A percentile compares a stretch with the other conserved stretches of the same genome.
These are phyloP conservation scores for Pulicaria dysenterica DNA, from an alignment of 129 eudicot genomes.

Conservation along the genomic window DNA sequence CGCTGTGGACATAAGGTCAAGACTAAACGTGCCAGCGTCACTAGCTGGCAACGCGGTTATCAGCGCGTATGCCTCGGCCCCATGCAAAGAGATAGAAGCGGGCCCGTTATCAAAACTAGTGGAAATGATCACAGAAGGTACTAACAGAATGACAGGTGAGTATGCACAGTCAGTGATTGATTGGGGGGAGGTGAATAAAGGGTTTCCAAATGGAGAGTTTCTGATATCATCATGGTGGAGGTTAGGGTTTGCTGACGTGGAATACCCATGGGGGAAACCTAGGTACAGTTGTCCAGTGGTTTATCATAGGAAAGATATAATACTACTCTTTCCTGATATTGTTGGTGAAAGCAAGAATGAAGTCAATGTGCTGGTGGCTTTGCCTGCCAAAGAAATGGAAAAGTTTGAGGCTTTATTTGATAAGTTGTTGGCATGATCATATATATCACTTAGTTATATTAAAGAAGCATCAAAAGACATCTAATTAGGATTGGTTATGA, in stretches of 20 bases:
- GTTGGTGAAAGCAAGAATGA: constrained; percentile 43
- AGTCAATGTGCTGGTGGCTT: constrained; percentile 77
- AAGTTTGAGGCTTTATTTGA: constrained; percentile 51
- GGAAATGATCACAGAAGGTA: constrained; percentile 59
- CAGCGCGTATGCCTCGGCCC: constrained; percentile 66
- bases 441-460: no score
- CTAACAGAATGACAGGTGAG: constrained; percentile 54
- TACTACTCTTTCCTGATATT: constrained; percentile 70
- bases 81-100: constrained; percentile 52
- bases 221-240: constrained; percentile 90
- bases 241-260: constrained; percentile 66
- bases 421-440: constrained; percentile 36
- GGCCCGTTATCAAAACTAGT: constrained; percentile 55
- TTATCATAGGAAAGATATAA: constrained; percentile 68
- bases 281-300: constrained; percentile 81
- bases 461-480: neutral
- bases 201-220: constrained; percentile 83
- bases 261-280: constrained; percentile 90
- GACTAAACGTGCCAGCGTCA: constrained; percentile 53
- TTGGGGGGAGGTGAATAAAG: constrained; percentile 74
- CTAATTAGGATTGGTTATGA: constrained; percentile 13
- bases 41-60: constrained; percentile 77
- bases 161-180: constrained; percentile 69
- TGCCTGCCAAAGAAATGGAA: constrained; percentile 74
- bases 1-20: constrained; percentile 60